Conservation (phyloP, 2,329 filamentous ascomycete genomes). For the Pseudocercospora cruenta region DNA sequence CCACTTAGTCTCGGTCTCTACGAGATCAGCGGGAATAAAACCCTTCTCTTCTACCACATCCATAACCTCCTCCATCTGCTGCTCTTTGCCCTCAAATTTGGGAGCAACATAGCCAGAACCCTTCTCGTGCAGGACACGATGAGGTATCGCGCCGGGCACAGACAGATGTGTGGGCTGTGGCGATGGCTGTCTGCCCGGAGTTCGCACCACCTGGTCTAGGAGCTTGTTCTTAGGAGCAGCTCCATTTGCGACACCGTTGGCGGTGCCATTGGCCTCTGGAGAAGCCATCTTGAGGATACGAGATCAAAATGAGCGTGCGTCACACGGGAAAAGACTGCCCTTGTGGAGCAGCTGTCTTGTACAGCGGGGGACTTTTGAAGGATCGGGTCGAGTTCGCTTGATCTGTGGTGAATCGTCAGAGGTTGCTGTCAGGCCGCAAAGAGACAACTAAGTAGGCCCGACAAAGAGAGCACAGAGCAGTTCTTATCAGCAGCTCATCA, state of each 20-base stretch:
- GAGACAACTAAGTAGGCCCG: not conserved
- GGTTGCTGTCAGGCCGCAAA: not conserved
- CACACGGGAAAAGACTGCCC: not conserved
- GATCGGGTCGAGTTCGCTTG: not conserved
- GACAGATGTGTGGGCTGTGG: conserved; percentile 86
- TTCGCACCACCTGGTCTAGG: conserved; percentile 58
- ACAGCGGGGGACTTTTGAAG: not conserved
- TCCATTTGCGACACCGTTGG: conserved; percentile 18
- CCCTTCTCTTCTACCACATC: conserved; percentile 74
- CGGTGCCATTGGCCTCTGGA: conserved; percentile 13
- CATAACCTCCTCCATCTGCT: conserved; percentile 92
- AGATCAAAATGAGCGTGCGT: not conserved
- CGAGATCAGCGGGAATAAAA: conserved; percentile 82
- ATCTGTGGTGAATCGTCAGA: conserved; percentile 1
- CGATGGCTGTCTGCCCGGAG: conserved; percentile 70
- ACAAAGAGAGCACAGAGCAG: conserved; percentile 5
- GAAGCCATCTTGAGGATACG: conserved; percentile 21
- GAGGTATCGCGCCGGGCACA: conserved; percentile 61
- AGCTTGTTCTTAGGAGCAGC: conserved; percentile 55
- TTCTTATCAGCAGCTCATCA: not conserved
- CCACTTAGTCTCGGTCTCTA: conserved; percentile 87
- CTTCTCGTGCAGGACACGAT: conserved; percentile 74
- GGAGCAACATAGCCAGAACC: conserved; percentile 94
- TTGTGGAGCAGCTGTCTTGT: not conserved
- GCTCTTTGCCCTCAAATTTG: conserved; percentile 87